Percentiles rank a stretch among this genome's conserved stretches.
phyloP scores from a whole-genome alignment of 2,329 filamentous ascomycete genomes.

The Coleophoma eucalyptorum region DNA sequence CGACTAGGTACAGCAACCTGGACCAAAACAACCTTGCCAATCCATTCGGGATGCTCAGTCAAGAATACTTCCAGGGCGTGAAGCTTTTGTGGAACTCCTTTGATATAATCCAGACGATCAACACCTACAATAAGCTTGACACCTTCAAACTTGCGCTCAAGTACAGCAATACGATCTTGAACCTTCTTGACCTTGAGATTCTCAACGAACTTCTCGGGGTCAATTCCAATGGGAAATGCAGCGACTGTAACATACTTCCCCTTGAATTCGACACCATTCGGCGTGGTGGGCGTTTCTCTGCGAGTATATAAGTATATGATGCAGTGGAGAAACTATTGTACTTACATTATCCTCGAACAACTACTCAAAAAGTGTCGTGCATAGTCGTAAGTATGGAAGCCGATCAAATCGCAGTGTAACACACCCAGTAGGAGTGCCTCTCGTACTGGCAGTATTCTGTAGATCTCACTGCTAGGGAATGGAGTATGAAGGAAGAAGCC shows the following conservation, averaged over 20 bases:
- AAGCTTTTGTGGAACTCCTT: conserved; percentile 95
- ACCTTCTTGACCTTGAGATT: conserved; percentile 83
- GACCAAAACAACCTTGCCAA: conserved; percentile 93
- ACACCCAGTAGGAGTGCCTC: conserved; percentile 85
- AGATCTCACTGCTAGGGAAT: conserved; percentile 95
- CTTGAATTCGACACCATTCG: conserved; percentile 89
- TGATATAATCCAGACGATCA: conserved; percentile 97
- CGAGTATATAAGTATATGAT: background rate
- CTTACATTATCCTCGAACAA: conserved; percentile 86
- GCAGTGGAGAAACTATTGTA: conserved; percentile 3
- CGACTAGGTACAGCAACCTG: conserved; percentile 94
- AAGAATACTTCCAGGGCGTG: conserved; percentile 96
- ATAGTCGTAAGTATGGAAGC: conserved; percentile 99
- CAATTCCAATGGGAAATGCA: conserved; percentile 96
- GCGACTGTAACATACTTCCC: conserved; percentile 87
- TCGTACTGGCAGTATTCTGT: conserved; percentile 88
- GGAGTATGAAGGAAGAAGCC: conserved; percentile 98
- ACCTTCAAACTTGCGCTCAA: conserved; percentile 89
- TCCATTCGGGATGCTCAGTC: conserved; percentile 96
- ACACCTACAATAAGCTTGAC: conserved; percentile 97
- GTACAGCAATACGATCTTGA: conserved; percentile 77
- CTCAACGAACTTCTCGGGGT: conserved; percentile 93
- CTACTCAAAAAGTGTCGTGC: conserved; percentile 96
- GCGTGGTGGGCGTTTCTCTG: conserved; percentile 71
- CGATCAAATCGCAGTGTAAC: conserved; percentile 89